Evolutionary conservation across 2,329 filamentous ascomycete genomes (phyloP), one percentile per base, ranked within the genome.

Genomic region (Aureobasidium leucospermi): DNA sequence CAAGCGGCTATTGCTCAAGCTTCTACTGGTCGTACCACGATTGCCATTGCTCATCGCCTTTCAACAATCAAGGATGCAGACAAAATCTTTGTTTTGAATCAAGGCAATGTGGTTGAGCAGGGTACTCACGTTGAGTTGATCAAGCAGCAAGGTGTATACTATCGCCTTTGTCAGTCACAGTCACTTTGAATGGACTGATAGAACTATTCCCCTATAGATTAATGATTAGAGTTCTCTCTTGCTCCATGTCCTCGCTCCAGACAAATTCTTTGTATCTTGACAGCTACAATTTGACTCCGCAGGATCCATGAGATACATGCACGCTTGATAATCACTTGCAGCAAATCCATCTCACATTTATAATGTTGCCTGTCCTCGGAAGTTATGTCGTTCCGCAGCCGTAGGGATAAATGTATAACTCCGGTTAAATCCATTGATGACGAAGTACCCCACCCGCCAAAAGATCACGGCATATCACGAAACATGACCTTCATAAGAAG

Each of bases 71-170:
- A 70, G 11, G 68, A 69, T 43, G 74, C 75, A 16, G 75, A 77
- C 62, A 65, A 71, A 1, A 77, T 78, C 46, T 76, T 77, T 60
- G 61, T 77, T 58, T 73, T 81, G 19, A 78, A 81, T 60, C 74
- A 73, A 6, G 79, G 79, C 0, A 70, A 67, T 15, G 77, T 76
- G 57, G 76, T 77, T 4, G 79, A 80, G 46, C 72, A 74, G 62
- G 79, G 79, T 3, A 74, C 73, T 32, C 79, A 81, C 67, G 67
- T 72, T 15, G 77, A 81, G 58, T 65, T 81, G 59, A 68, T 80
- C 16, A 69, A 75, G 60, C 70, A 77, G 32, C 28, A 42, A 34
- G 56, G 56, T 2, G 7, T 48, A 9, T 59, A 59, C 38, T 59
- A n/a, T 13, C 38, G 28, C 3, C 23, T 59, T 3, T 45, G 52